Base-by-base conservation (phyloP, 2,329 filamentous ascomycete species). In the Chrysoporthe puriensis region DNA sequence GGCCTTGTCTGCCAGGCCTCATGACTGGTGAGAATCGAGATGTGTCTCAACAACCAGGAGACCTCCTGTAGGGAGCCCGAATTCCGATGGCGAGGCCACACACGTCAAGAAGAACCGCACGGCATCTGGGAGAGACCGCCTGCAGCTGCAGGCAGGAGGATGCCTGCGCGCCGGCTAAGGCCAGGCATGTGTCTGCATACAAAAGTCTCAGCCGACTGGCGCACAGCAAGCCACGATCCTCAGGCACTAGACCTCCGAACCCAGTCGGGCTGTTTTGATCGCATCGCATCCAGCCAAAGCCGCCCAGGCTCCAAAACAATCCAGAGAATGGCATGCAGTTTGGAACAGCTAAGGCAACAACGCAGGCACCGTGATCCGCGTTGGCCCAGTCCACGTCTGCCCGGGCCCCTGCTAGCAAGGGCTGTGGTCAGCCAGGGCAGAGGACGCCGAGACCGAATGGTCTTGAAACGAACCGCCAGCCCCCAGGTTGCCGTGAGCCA, bases 171-270 rank as follows among this genome's bases (percentile, higher is more conserved):
- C 36, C 36, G 11, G 3, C 54, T 56, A 56, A 36, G 36, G 36
- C 36, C 36, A 40, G n/a, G 21, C 11, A 59, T 42, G n/a, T 26
- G 36, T 42, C 6, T 9, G 18, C 36, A n/a, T 26, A 21, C n/a
- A 42, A 61, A 11, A 46, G 59, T 61, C 59, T 61, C 59, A 61
- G 59, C 42, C 43, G 59, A 61, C 59, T 61, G 59, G 59, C 32
- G 59, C 21, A 61, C 59, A 61, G n/a, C 59, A 61, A 61, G 59
- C 59, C 59, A 48, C 59, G 59, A 61, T 46, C 13, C 43, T 16
- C 43, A 46, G 59, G 59, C 43, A 46, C 40, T 59, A 16, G 57
- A 46, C 59, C 14, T 36, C 42, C 21, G 59, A 48, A 61, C 26
- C 40, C 59, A 61, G 59, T 61, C 59, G 59, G 54, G 54, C 32